Base-by-base conservation (phyloP, 108 stramenopile genomes). In the Licmophora abbreviata region DNA sequence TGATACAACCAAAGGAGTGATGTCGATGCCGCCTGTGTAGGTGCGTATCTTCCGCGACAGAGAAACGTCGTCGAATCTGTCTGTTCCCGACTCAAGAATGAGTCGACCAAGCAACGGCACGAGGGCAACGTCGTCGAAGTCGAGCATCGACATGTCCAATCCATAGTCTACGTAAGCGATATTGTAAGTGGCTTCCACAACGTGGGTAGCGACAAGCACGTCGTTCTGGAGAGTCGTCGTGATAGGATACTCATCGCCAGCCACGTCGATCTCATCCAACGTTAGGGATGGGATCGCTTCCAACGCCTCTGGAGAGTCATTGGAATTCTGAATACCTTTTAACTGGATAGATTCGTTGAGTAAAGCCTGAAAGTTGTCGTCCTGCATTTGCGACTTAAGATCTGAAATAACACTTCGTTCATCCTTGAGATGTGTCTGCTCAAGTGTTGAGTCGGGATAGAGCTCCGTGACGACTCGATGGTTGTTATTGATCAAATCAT, bases 121-220 rank as follows among this genome's bases (percentile, higher is more conserved):
- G 15, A 93, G 69, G 4, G 67, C 58, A 24, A 85, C 22, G 49
- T 93, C 88, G 23, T 85, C 77, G 48, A 83, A 77, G 15, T 67
- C 72, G 48, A 96, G 28, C 52, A 58, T 71, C 34, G 81, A 81
- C 27, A 89, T 55, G 62, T 94, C 93, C 12, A 96, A 44, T 1
- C 81, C 83, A 38, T 90, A 68, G 61, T 92, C 85, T 26, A 89
- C 66, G 58, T 94, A 94, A 7, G 83, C 61, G 54, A 96, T 90
- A 24, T 90, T 89, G 43, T 70, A 72, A 44, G 74, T 87, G 41
- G 76, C 53, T 2, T 41, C 30, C 20, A 95, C 57, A 20, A 59
- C 67, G 54, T 92, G 83, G 20, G 59, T 58, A 18, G 90, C 51
- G 37, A 92, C 47, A 36, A 56, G 66, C 7, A 61, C 54, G 57